Evolutionary conservation across 305 asterid species (phyloP).

Genomic region (Plantago coronopus): DNA sequence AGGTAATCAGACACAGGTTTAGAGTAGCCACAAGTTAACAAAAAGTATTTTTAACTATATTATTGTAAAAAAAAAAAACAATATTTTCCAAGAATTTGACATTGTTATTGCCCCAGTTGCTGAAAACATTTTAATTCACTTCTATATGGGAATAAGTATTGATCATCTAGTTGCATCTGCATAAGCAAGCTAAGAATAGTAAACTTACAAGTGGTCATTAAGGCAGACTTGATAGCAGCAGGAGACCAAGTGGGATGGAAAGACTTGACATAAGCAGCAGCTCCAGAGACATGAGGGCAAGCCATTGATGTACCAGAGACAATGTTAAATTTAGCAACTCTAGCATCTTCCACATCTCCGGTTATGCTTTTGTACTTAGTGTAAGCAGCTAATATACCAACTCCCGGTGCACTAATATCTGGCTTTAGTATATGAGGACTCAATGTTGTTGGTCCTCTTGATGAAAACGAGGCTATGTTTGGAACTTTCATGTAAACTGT

Average conservation of each 20-base stretch:
- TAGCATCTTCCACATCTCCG: slow-evolving; percentile 24
- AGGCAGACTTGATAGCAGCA: slow-evolving; percentile 81
- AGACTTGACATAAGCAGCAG: slow-evolving; percentile 75
- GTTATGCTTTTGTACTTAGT: slow-evolving; percentile 29
- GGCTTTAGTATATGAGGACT: slow-evolving; percentile 74
- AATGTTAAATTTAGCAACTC: slow-evolving; percentile 41
- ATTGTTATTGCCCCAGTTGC: no score
- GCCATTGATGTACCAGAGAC: slow-evolving; percentile 88
- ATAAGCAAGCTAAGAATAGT: no score
- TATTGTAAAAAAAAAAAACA: no score
- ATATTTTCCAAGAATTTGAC: no score
- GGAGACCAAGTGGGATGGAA: slow-evolving; percentile 76
- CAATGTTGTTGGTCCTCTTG: slow-evolving; percentile 69
- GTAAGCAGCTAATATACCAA: slow-evolving; percentile 64
- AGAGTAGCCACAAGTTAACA: no score
- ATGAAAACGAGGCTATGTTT: slow-evolving; percentile 59
- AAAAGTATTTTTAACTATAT: no score
- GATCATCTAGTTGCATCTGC: neutral
- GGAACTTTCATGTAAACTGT: slow-evolving; percentile 36
- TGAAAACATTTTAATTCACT: no score
- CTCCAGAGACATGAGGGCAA: slow-evolving; percentile 72
- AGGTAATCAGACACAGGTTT: no score
- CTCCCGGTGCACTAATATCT: slow-evolving; percentile 81
- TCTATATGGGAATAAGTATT: no score
- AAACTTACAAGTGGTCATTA: slow-evolving; percentile 74